These are phyloP conservation scores for Ustilago crameri DNA, from an alignment of 1,284 basidiomycete genomes.

Conservation along the genomic window DNA sequence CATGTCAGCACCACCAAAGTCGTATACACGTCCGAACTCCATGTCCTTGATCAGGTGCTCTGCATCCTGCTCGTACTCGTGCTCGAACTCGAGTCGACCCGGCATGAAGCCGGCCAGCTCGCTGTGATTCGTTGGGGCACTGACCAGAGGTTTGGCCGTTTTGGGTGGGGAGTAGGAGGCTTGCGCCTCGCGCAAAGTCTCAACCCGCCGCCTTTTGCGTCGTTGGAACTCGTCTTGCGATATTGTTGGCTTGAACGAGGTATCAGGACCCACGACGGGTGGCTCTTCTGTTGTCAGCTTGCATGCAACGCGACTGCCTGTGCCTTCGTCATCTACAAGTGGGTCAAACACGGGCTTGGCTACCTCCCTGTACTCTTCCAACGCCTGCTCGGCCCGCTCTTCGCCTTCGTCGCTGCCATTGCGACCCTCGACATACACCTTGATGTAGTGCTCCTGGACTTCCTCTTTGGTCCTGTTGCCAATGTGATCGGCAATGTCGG, in stretches of 20 bases:
- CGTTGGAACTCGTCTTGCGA: conserved; percentile 63
- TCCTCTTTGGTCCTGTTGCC: conserved; percentile 95
- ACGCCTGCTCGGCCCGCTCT: conserved; percentile 43
- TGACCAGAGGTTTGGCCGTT: conserved; percentile 79
- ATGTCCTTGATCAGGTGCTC: conserved; percentile 95
- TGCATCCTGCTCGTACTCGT: conserved; percentile 90
- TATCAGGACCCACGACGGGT: conserved; percentile 61
- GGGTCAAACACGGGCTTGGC: conserved; percentile 30
- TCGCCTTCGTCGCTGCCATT: conserved; percentile 59
- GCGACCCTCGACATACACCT: conserved; percentile 77
- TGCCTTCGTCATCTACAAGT: conserved; percentile 37
- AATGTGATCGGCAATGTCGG: conserved; percentile 93
- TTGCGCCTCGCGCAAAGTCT: conserved; percentile 58
- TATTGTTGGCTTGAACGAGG: conserved; percentile 51
- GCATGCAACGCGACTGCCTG: conserved; percentile 43
- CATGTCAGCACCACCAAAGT: conserved; percentile 80
- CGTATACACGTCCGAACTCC: conserved; percentile 87
- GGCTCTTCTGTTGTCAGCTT: conserved; percentile 45
- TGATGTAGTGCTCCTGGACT: conserved; percentile 87
- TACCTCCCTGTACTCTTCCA: conserved; percentile 23
- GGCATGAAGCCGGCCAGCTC: conserved; percentile 94
- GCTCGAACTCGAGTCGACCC: conserved; percentile 95
- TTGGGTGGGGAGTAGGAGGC: conserved; percentile 59
- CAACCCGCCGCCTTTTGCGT: conserved; percentile 62
- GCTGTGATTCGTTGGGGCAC: conserved; percentile 86